Conservation (phyloP, 1,139 yeast species). For the Suhomyces atakaporum region DNA sequence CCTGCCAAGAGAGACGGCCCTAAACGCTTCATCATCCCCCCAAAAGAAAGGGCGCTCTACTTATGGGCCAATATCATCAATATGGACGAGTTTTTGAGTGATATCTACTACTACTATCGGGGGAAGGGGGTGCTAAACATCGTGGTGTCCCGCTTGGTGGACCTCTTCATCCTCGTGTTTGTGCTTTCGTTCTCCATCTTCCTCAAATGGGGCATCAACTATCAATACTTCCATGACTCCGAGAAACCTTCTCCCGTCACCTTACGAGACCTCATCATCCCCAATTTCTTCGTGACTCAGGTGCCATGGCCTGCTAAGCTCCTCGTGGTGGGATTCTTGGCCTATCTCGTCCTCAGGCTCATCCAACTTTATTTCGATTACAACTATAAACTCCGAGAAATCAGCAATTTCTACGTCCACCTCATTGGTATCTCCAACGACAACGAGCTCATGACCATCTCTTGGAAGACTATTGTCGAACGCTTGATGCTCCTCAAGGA, state of each 20-base stretch:
- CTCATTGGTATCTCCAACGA: conserved; percentile 71
- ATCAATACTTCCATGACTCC: conserved; percentile 33
- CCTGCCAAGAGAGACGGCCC: conserved; percentile 5
- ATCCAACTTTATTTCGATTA: conserved; percentile 60
- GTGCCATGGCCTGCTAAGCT: conserved; percentile 56
- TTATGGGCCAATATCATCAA: conserved; percentile 95
- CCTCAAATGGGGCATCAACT: conserved; percentile 82
- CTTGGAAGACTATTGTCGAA: conserved; percentile 89
- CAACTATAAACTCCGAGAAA: conserved; percentile 57
- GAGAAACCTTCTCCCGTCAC: conserved; percentile 36
- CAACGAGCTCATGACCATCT: conserved; percentile 81
- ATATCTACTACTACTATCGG: conserved; percentile 78
- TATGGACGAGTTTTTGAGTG: conserved; percentile 79
- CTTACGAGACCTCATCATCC: conserved; percentile 51
- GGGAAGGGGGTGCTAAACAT: conserved; percentile 87
- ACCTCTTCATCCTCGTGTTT: conserved; percentile 72
- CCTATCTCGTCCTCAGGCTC: conserved; percentile 56
- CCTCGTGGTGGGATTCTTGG: conserved; percentile 61
- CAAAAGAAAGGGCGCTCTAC: conserved; percentile 86
- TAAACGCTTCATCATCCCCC: conserved; percentile 34
- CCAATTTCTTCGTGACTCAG: conserved; percentile 56
- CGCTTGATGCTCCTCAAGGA: conserved; percentile 74
- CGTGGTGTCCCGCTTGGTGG: conserved; percentile 61
- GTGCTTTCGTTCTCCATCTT: conserved; percentile 78
- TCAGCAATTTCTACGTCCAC: conserved; percentile 64